Base-by-base conservation (phyloP, 495 filamentous ascomycete genomes). In the Tetracladium setigerum region DNA sequence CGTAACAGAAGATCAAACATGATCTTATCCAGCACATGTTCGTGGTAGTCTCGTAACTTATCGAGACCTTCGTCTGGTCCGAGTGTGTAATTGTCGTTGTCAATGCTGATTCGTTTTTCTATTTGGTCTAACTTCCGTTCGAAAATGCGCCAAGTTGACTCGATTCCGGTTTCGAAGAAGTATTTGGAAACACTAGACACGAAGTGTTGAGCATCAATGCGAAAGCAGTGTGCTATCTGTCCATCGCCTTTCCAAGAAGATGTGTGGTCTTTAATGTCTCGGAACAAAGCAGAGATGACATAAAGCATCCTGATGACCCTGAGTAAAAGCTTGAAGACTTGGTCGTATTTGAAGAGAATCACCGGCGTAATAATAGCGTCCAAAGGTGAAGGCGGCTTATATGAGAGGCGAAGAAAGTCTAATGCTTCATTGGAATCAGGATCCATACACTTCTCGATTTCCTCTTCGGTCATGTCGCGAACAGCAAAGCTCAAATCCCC, bases 351-450 rank as follows among this genome's bases (percentile, higher is more conserved):
- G 15, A 78, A 61, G 11, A 98, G 67, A 1, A 80, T 68, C 0
- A 65, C 59, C 0, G 76, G 66, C 0, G 86, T 86, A 18, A 98
- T 81, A 44, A 96, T 71, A 0, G 79, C 67, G 31, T 83, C 78
- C 0, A 98, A 71, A 2, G 84, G 77, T 2, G 74, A 56, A 0
- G 91, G 88, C 0, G 92, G 78, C 33, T 79, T 83, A 67, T 95
- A 98, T 42, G 88, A 82, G 4, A 98, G 68, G 2, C 84, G 79
- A 14, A 98, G 70, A 57, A 98, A 96, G 62, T 98, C 92, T 14
- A 96, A 69, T 0, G 92, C 92, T 62, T 87, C 82, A 27, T 96
- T 75, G 0, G 79, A 79, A 56, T 84, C 74, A 0, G 87, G 82
- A 57, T 96, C 78, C 67, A 87, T 81, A 60, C 84, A 87, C 52